Evolutionary conservation across 208 protist genomes (phyloP), one percentile per base, ranked within the genome.

Genomic region (Trypanosoma cruzi): DNA sequence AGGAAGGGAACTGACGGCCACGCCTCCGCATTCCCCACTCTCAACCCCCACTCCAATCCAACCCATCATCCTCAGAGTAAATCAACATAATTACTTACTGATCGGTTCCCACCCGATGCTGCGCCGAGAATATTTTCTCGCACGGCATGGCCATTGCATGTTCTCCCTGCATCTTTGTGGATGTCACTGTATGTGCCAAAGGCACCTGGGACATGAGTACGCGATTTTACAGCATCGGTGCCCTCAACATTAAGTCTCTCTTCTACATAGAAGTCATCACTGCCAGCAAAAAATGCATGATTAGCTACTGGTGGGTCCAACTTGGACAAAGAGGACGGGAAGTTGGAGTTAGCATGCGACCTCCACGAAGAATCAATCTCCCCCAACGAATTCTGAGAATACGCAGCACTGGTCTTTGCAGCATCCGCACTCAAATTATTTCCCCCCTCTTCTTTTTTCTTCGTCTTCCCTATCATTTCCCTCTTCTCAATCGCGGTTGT

Each of bases 1-100:
- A 3, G 8, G 8, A 44, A 44, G 1, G 40, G 40, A 44, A 16
- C 13, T 14, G 40, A 14, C 40, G 11, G 4, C 40, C 40, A 44
- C 40, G 40, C 1, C 40, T 44, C 11, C 36, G 36, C 36, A 10
- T n/a, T n/a, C n/a, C n/a, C n/a, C n/a, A n/a, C n/a, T n/a, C n/a
- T n/a, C n/a, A n/a, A n/a, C 40, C 40, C 40, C 40, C 40, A 44
- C 40, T 1, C 40, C n/a, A n/a, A n/a, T n/a, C n/a, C n/a, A n/a
- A n/a, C 40, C 40, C 40, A 44, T 44, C 40, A 42, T 26, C 24
- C 44, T 68, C 32, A 68, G 13, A 68, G 14, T 24, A 68, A 28
- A 31, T 68, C 52, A 6, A 68, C 59, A 20, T 68, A 68, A 34
- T 59, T 58, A 60, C 52, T 49, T 18, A 34, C 64, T 26, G 64